Evolutionary conservation across 192 early-diverging fungal genomes (phyloP), one percentile per base, ranked within the genome.

Genomic region (Linnemannia zychae): DNA sequence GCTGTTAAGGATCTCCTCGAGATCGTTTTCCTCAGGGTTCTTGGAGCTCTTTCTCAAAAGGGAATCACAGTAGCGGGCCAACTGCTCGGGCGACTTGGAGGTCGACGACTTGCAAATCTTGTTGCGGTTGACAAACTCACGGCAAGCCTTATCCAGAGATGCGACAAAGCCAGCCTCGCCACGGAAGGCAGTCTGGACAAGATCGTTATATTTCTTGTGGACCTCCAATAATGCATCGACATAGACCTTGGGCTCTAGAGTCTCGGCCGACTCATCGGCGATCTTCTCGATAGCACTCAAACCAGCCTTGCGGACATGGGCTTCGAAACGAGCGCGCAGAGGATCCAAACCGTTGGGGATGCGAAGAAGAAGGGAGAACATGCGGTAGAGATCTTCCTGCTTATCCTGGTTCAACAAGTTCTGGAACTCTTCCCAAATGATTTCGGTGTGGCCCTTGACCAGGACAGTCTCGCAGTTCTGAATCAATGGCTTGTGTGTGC

Each of bases 71-170:
- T 95, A 98, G 67, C 93, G 93, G 0, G 98, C 98, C 69, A 99
- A 85, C 69, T 97, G 89, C 87, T 98, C 96, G 4, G 98, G 95
- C 24, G 95, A 95, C 84, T 95, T 95, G 70, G 75, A 94, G 68
- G 86, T 90, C 84, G 88, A 85, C 3, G 90, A 71, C 71, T 91
- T 92, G 88, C 97, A 97, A 33, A 98, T 92, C 36, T 89, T 91
- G 89, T 98, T 99, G 22, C 93, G 90, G 88, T 99, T 99, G 38
- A 99, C 93, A 85, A 98, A 98, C 80, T 96, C 95, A 70, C 95
- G 91, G 90, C 97, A 99, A 5, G 97, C 98, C 75, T 95, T 96
- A 90, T 99, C 98, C 66, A 98, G 88, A 31, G 97, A 95, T 48
- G 95, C 96, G 34, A 95, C 96, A 85, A 99, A 97, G 0, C 95